These are phyloP conservation scores for Lycium ferocissimum DNA, from an alignment of 257 asterid species.

Conservation along the genomic window DNA sequence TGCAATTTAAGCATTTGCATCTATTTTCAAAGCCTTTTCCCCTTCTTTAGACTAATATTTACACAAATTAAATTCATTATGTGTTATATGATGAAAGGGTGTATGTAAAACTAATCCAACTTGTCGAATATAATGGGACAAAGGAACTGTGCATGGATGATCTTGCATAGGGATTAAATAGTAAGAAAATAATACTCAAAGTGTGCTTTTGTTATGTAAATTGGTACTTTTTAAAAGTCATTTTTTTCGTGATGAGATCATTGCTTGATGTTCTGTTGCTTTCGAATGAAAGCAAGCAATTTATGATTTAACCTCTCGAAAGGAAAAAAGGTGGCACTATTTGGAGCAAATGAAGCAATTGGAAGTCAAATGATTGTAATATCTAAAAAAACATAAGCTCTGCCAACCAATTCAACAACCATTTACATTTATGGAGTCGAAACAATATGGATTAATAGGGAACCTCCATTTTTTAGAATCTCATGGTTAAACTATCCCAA, in stretches of 20 bases:
- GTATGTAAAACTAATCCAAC: background rate
- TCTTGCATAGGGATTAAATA: background rate
- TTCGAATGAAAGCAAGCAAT: background rate
- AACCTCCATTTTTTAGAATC: background rate
- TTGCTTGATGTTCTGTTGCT: background rate
- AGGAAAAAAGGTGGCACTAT: background rate
- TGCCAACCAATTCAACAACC: background rate
- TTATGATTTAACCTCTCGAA: background rate
- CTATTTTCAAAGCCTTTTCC: background rate
- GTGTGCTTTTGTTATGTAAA: background rate
- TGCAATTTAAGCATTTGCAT: background rate
- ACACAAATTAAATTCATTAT: background rate
- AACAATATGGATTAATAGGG: background rate
- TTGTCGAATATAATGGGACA: slow-evolving; percentile 3
- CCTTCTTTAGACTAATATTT: background rate
- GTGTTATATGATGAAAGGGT: background rate
- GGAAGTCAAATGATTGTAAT: background rate
- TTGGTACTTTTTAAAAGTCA: background rate
- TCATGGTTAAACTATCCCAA: background rate
- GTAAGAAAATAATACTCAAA: background rate
- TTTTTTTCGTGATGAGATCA: background rate
- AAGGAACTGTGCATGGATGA: background rate
- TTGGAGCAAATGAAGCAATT: background rate
- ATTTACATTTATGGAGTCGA: background rate
- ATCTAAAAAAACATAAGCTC: background rate